phyloP scores from a whole-genome alignment of 2,329 filamentous ascomycete species.

The Colletotrichum sp. region DNA sequence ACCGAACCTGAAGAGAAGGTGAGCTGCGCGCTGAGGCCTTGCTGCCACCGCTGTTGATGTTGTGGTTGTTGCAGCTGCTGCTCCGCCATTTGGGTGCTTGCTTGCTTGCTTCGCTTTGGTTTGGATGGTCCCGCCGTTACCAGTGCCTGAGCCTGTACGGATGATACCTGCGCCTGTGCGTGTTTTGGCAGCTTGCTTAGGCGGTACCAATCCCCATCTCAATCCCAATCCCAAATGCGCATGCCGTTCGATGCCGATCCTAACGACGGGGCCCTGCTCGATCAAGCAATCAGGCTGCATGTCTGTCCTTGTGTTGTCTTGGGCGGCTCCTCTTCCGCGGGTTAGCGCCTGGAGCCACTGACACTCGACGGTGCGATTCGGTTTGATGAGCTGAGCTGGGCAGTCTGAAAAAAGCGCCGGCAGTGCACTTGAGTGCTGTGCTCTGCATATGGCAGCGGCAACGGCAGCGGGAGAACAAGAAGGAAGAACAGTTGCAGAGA shows the following conservation, averaged over 20 bases:
- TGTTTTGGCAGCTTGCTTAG: constrained; percentile 6
- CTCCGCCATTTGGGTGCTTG: background rate
- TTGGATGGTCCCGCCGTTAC: background rate
- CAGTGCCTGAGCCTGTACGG: background rate
- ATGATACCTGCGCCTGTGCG: constrained; percentile 12
- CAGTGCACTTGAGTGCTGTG: background rate
- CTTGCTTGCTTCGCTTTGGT: background rate
- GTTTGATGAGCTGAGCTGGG: background rate
- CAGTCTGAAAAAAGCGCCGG: background rate
- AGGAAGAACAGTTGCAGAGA: constrained; percentile 7
- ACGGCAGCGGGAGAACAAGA: constrained; percentile 12
- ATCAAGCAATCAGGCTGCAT: constrained; percentile 20
- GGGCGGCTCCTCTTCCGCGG: constrained; percentile 18
- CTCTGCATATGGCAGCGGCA: constrained; percentile 16
- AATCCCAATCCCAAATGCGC: constrained; percentile 4
- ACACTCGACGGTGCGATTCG: background rate
- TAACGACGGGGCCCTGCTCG: constrained; percentile 14
- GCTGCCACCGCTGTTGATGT: background rate
- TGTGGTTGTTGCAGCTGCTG: background rate
- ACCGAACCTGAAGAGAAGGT: background rate
- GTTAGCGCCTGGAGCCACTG: constrained; percentile 9
- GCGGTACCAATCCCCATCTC: background rate
- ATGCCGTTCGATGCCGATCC: constrained; percentile 18
- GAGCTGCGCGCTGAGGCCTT: background rate
- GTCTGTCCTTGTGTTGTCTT: constrained; percentile 14